A percentile compares a stretch with the other conserved stretches of the same genome.
phyloP scores from a whole-genome alignment of 345 rosid genomes.

The Salix suchowensis region DNA sequence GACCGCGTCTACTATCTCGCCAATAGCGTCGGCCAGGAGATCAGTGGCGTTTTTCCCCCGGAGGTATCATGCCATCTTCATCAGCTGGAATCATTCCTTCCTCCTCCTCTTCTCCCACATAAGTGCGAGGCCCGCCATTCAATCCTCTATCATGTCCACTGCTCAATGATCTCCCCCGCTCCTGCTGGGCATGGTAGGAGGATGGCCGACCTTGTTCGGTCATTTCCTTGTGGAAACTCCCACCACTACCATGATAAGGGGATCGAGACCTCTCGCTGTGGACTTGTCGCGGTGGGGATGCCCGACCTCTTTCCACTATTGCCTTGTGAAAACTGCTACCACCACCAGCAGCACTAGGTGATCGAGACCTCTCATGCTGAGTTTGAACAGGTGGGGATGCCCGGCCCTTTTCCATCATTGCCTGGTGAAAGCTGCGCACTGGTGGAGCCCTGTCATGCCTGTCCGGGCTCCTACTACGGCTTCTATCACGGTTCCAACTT shows the following conservation, averaged over 20 bases:
- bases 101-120: conserved; percentile 33
- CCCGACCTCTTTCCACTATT: not conserved
- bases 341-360: conserved; percentile 20
- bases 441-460: conserved; percentile 36
- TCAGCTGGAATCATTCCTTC: conserved; percentile 41
- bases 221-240: conserved; percentile 14
- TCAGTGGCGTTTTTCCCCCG: not conserved
- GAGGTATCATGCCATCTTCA: not conserved
- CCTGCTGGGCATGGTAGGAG: not conserved
- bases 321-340: conserved; percentile 17
- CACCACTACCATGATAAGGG: conserved; percentile 17
- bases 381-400: conserved; percentile 7
- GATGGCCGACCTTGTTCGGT: not conserved
- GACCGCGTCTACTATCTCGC: not conserved
- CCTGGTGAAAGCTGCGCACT: conserved; percentile 64
- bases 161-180: conserved; percentile 2
- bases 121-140: conserved; percentile 4
- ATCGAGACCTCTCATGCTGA: conserved; percentile 23
- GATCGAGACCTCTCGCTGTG: conserved; percentile 9
- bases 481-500: conserved; percentile 31
- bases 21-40: not conserved
- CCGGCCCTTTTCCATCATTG: conserved; percentile 48
- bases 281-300: not conserved
- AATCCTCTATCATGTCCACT: conserved; percentile 1
- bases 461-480: conserved; percentile 56